Evolutionary conservation across 1,139 yeast genomes (phyloP).

Genomic region (Candida freyschussii): DNA sequence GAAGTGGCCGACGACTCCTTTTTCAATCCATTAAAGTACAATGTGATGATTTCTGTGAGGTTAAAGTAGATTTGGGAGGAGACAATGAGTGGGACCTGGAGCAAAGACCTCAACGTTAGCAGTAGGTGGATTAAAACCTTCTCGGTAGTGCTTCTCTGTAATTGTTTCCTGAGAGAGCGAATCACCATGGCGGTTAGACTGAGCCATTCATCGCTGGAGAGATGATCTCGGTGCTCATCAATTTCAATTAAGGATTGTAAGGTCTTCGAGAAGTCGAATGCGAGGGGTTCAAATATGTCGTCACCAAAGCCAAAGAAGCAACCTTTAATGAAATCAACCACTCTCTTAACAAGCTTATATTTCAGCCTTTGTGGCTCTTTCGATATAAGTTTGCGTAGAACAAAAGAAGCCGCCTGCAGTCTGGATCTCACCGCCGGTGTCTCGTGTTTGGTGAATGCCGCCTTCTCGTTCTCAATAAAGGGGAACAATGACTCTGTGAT

Average conservation of each 20-base stretch:
- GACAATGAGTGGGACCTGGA: conserved; percentile 9
- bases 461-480: conserved; percentile 39
- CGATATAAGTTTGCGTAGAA: conserved; percentile 33
- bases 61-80: conserved; percentile 8
- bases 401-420: conserved; percentile 38
- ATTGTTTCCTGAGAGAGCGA: conserved; percentile 16
- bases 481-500: conserved; percentile 37
- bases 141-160: conserved; percentile 22
- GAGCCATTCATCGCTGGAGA: conserved; percentile 33
- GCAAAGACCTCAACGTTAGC: conserved; percentile 15
- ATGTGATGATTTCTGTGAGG: conserved; percentile 10
- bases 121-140: conserved; percentile 31
- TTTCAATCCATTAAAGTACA: conserved; percentile 14
- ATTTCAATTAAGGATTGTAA: conserved; percentile 30
- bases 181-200: conserved; percentile 28
- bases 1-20: conserved; percentile 19
- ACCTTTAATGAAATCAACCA: conserved; percentile 10
- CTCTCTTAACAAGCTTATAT: conserved; percentile 30
- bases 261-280: conserved; percentile 33
- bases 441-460: conserved; percentile 31
- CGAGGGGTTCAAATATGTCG: conserved; percentile 32
- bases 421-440: conserved; percentile 35
- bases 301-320: conserved; percentile 7
- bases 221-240: conserved; percentile 38
- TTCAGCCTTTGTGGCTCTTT: conserved; percentile 25